Base-by-base conservation (phyloP, 257 asterid species). In the Solanum appendiculatum region DNA sequence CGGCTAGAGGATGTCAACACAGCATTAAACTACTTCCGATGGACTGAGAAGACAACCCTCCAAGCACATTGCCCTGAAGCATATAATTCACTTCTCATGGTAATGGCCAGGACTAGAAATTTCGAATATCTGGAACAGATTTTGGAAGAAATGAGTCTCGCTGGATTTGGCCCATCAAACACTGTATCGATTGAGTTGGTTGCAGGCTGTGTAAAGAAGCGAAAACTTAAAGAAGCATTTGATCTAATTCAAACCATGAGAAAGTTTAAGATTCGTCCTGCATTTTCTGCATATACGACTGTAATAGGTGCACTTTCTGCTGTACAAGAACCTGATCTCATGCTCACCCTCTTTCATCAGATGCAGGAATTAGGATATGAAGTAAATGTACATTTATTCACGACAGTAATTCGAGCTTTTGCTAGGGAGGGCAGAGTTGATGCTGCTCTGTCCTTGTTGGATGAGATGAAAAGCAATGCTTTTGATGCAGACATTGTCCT, bases 351-450 rank as follows among this genome's bases (percentile, higher is more conserved):
- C 88, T 95, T 97, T 87, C 92, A 90, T 82, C 98, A 97, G 89
- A 93, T 95, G 98, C 98, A 97, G 87, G 99, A 97, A 80, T 88
- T 95, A 87, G 98, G 99, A n/a, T 97, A 97, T 66, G 98, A 95
- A 94, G 98, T 94, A 27, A 94, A 36, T 23, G 95, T 95, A 84
- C 95, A 97, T 92, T 89, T 97, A 34, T 97, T 95, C 91, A 97
- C 98, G 1, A 95, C 98, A 73, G 87, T 97, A 46, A 92, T 95
- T 84, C 96, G 98, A 75, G 94, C 91, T 21, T 93, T 97, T 78
- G 98, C 99, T n/a, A 91, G 93, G 88, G 95, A 94, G 88, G 98
- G 97, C 34, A 94, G 91, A 60, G 97, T 95, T 29, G 99, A 97
- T 90, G 94, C 94, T 89, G 98, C 99, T 89, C 95, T 97, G 69